Evolutionary conservation across 2,329 filamentous ascomycete species (phyloP).

Genomic region (Aspergillus alliaceus): DNA sequence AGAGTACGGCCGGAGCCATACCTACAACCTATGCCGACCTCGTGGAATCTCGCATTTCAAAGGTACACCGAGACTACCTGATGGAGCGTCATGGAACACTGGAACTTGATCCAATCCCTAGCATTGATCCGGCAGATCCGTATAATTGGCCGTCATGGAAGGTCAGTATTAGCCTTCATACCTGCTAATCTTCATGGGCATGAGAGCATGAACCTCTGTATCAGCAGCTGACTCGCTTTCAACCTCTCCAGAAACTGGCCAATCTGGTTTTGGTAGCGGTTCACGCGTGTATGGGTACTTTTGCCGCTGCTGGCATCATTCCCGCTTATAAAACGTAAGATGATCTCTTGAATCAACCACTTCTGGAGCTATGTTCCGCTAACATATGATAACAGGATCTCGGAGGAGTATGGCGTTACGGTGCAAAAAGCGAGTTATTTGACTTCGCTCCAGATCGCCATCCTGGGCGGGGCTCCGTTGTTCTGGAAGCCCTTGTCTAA

Average conservation of each 20-base stretch:
- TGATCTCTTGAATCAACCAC: not conserved
- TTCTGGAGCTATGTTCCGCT: not conserved
- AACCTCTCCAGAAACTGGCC: constrained; percentile 47
- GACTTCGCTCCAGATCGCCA: constrained; percentile 54
- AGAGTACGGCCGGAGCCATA: constrained; percentile 28
- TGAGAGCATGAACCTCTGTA: not conserved
- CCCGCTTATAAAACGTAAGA: constrained; percentile 49
- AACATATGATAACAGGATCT: constrained; percentile 38
- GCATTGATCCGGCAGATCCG: constrained; percentile 53
- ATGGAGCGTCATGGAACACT: constrained; percentile 56
- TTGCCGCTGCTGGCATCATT: constrained; percentile 57
- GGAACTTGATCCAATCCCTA: constrained; percentile 56
- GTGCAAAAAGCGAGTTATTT: constrained; percentile 54
- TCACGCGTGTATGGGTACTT: constrained; percentile 60
- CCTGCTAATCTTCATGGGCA: not conserved
- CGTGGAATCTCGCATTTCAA: constrained; percentile 27
- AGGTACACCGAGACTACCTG: constrained; percentile 48
- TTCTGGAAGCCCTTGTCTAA: constrained; percentile 59
- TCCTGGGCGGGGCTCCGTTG: constrained; percentile 54
- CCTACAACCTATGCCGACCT: constrained; percentile 27
- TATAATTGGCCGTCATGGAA: constrained; percentile 60
- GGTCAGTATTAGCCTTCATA: constrained; percentile 25
- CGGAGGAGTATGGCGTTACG: constrained; percentile 49
- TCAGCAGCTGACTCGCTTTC: constrained; percentile 1
- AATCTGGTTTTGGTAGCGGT: constrained; percentile 59